phyloP scores from a whole-genome alignment of 1,284 basidiomycete species.

The Ustilago loliicola region DNA sequence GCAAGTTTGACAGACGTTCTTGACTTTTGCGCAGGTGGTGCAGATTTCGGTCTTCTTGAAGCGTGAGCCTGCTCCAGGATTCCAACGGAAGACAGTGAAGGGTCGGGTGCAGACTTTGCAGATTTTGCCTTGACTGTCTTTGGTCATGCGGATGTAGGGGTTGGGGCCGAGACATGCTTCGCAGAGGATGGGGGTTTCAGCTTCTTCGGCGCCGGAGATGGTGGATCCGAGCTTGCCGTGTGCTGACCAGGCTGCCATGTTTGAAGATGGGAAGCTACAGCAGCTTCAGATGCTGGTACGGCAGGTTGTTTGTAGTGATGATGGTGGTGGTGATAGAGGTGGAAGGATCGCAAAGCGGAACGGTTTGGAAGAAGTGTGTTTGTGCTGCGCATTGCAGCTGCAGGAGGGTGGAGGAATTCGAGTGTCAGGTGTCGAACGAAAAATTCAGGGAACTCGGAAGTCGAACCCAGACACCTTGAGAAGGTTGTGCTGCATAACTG shows the following conservation, averaged over 20 bases:
- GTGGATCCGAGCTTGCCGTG: constrained; percentile 37
- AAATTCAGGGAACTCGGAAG: constrained; percentile 35
- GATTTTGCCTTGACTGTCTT: constrained; percentile 93
- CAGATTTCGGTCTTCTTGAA: constrained; percentile 99
- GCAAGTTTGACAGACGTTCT: constrained; percentile 99
- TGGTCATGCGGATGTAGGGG: constrained; percentile 76
- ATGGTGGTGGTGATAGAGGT: not conserved
- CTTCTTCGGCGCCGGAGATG: constrained; percentile 75
- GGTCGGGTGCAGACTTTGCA: constrained; percentile 87
- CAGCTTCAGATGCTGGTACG: not conserved
- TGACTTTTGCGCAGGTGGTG: constrained; percentile 97
- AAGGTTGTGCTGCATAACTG: not conserved
- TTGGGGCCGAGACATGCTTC: constrained; percentile 73
- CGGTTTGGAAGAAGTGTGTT: not conserved
- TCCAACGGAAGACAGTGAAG: constrained; percentile 98
- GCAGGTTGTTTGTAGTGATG: not conserved
- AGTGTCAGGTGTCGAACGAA: not conserved
- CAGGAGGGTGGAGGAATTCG: constrained; percentile 22
- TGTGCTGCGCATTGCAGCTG: constrained; percentile 13
- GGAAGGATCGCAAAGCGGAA: not conserved
- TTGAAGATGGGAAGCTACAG: not conserved
- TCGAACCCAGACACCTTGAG: constrained; percentile 9
- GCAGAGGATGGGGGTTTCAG: constrained; percentile 85
- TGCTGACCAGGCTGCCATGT: constrained; percentile 28
- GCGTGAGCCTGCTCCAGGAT: constrained; percentile 89